Evolutionary conservation across 768 basidiomycete species (phyloP).

Genomic region (Auriscalpium microsporum): DNA sequence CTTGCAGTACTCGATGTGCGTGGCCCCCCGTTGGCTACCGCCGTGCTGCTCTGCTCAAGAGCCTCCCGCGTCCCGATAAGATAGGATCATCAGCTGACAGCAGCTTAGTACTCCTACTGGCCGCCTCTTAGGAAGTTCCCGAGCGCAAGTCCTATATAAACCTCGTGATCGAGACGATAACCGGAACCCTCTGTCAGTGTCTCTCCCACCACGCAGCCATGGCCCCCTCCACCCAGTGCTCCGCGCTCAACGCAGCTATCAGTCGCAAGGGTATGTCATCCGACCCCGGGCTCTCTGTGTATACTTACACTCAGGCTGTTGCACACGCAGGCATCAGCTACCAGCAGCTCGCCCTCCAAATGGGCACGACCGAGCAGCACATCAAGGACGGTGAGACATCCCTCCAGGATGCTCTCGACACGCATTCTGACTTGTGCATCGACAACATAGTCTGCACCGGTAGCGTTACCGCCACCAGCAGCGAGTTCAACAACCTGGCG

Average conservation of each 20-base stretch:
- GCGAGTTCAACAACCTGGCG: slow-evolving; percentile 45
- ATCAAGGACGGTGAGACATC: slow-evolving; percentile 40
- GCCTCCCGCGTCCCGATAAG: no score
- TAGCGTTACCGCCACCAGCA: slow-evolving; percentile 29
- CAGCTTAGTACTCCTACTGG: no score
- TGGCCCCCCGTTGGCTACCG: no score
- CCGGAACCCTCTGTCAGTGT: no score
- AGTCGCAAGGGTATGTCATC: slow-evolving; percentile 35
- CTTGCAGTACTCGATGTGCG: no score
- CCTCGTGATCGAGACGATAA: no score
- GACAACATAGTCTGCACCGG: slow-evolving; percentile 41
- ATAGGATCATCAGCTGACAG: no score
- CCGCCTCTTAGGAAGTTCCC: no score
- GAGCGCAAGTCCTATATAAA: slow-evolving; percentile 1
- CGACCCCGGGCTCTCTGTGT: not conserved
- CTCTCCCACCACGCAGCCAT: slow-evolving; percentile 21
- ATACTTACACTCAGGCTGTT: not conserved
- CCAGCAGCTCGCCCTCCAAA: slow-evolving; percentile 36
- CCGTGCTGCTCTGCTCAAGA: no score
- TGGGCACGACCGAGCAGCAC: slow-evolving; percentile 36
- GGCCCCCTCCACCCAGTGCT: slow-evolving; percentile 48
- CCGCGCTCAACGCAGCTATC: slow-evolving; percentile 48
- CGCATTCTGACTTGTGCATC: not conserved
- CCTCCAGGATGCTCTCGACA: not conserved
- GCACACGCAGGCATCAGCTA: slow-evolving; percentile 37